Evolutionary conservation across 306 rosid genomes (phyloP).

Genomic region (Cicer bijugum): DNA sequence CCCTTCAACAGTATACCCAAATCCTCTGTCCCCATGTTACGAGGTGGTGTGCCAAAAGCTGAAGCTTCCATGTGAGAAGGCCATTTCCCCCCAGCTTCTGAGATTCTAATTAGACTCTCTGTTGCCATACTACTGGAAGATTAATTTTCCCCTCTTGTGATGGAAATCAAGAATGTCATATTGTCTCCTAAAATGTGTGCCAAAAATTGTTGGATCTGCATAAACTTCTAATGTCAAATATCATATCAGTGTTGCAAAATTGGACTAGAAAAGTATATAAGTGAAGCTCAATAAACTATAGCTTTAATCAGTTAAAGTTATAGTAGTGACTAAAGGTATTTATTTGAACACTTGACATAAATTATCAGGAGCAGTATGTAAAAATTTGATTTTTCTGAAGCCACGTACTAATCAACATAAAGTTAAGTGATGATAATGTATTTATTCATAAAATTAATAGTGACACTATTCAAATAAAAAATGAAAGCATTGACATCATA

Average conservation of each 20-base stretch:
- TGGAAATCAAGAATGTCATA: conserved; percentile 39
- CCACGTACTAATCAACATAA: conserved; percentile 17
- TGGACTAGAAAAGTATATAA: background rate
- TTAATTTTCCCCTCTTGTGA: conserved; percentile 37
- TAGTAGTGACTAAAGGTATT: conserved; percentile 22
- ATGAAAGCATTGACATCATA: background rate
- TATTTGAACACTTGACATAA: conserved; percentile 15
- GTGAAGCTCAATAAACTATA: conserved; percentile 29
- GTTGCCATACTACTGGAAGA: conserved; percentile 62
- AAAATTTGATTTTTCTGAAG: conserved; percentile 2
- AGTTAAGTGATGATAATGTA: conserved; percentile 5
- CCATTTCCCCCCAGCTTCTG: conserved; percentile 79
- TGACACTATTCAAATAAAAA: conserved; percentile 24
- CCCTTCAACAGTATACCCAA: conserved; percentile 63
- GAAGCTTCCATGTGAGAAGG: conserved; percentile 60
- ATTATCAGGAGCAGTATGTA: background rate
- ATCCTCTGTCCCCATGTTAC: conserved; percentile 61
- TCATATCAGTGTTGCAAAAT: background rate
- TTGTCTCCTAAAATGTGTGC: conserved; percentile 39
- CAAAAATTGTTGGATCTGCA: conserved; percentile 35
- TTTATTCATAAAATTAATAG: conserved; percentile 24
- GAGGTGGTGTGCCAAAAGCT: conserved; percentile 54
- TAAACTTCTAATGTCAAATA: conserved; percentile 7
- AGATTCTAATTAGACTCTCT: conserved; percentile 74
- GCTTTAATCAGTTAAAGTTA: conserved; percentile 4